Evolutionary conservation across 495 filamentous ascomycete species (phyloP).

Genomic region (Aspergillus sparsus): DNA sequence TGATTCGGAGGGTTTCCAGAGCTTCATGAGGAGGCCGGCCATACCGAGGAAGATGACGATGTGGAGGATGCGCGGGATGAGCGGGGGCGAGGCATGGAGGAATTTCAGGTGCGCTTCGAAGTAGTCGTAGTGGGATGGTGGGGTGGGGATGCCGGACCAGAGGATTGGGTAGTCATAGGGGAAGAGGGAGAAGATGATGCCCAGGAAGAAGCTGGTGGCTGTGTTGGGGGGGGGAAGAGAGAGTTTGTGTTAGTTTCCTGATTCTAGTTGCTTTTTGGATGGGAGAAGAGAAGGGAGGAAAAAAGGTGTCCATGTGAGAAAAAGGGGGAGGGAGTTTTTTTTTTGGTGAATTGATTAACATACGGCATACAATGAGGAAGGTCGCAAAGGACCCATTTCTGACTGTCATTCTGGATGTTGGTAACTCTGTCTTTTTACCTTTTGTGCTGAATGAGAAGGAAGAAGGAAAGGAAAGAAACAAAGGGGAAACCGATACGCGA

Average conservation of each 20-base stretch:
- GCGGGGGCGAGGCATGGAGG: conserved; percentile 80
- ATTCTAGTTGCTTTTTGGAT: background rate
- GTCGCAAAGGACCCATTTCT: conserved; percentile 73
- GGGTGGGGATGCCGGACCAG: conserved; percentile 71
- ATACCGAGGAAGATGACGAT: conserved; percentile 88
- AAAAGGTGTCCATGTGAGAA: conserved; percentile 1
- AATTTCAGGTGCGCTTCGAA: conserved; percentile 85
- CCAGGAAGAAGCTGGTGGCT: conserved; percentile 96
- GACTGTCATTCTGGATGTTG: conserved; percentile 36
- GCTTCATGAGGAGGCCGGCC: conserved; percentile 86
- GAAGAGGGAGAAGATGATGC: conserved; percentile 95
- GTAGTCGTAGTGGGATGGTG: conserved; percentile 67
- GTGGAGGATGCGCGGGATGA: conserved; percentile 91
- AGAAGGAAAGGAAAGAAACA: background rate
- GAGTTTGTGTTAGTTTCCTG: background rate
- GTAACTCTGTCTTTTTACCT: background rate
- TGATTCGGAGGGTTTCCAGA: conserved; percentile 86
- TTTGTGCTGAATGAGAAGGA: conserved; percentile 1
- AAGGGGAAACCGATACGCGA: background rate
- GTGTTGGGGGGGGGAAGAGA: conserved; percentile 25
- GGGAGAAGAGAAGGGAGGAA: conserved; percentile 16
- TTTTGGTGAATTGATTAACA: conserved; percentile 29
- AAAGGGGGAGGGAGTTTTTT: too few relatives aligned
- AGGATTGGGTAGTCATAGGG: conserved; percentile 98
- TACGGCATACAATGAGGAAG: conserved; percentile 94